These are phyloP conservation scores for Boletus patriciae DNA, from an alignment of 768 basidiomycete species.

Conservation along the genomic window DNA sequence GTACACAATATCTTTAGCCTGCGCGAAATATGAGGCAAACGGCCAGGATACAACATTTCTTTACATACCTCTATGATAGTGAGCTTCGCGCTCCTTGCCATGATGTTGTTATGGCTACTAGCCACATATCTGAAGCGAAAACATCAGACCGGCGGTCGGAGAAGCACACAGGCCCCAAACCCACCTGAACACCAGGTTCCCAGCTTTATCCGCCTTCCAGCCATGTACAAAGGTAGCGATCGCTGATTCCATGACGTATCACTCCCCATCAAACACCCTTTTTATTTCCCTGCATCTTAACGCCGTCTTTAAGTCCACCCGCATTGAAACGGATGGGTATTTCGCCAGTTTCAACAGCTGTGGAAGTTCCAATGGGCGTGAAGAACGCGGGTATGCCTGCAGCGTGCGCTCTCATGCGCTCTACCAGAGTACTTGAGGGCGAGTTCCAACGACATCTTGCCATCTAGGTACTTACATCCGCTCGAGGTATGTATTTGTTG, in stretches of 20 bases:
- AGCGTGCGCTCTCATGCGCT: conserved; percentile 80
- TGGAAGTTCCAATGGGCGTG: conserved; percentile 82
- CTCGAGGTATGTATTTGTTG: conserved; percentile 80
- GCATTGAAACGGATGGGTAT: conserved; percentile 77
- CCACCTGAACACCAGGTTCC: conserved; percentile 85
- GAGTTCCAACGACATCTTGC: conserved; percentile 80
- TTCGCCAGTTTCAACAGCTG: conserved; percentile 70
- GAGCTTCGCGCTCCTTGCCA: conserved; percentile 84
- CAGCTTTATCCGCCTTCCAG: conserved; percentile 89
- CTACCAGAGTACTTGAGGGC: conserved; percentile 88
- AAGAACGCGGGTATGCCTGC: conserved; percentile 87
- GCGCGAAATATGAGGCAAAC: neutral
- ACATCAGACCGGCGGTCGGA: neutral
- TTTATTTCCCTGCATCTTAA: conserved; percentile 66
- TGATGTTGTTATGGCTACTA: conserved; percentile 79
- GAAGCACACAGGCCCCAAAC: conserved; percentile 2
- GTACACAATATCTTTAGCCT: conserved; percentile 86
- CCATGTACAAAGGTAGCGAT: conserved; percentile 78
- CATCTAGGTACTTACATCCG: conserved; percentile 71
- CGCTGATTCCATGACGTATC: conserved; percentile 77
- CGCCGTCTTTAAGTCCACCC: conserved; percentile 65
- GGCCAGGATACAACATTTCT: conserved; percentile 1
- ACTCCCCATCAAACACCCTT: conserved; percentile 77
- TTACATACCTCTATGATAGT: conserved; percentile 78
- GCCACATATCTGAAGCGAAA: conserved; percentile 62